A percentile compares a stretch with the other conserved stretches of the same genome.
These are phyloP conservation scores for Bipolaris oryzae DNA, from an alignment of 2,329 filamentous ascomycete species.

Conservation along the genomic window DNA sequence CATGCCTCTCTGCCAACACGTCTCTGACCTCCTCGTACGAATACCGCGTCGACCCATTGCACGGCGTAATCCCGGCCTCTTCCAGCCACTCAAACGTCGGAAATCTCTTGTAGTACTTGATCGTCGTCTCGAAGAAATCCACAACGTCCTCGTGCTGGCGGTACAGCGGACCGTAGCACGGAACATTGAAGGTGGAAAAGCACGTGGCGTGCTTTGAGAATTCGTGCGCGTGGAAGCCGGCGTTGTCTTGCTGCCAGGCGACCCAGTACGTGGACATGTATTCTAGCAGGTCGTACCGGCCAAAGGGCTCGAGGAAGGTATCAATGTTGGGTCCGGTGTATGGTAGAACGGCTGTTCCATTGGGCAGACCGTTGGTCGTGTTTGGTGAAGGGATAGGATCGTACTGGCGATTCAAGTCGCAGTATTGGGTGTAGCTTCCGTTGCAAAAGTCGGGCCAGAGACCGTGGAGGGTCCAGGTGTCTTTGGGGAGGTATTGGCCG, in stretches of 20 bases:
- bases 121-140: conserved; percentile 67
- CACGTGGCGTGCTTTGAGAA: conserved; percentile 73
- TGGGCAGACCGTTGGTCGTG: conserved; percentile 68
- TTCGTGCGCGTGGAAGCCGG: conserved; percentile 69
- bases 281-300: conserved; percentile 63
- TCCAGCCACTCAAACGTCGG: conserved; percentile 68
- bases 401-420: conserved; percentile 68
- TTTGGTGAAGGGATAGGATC: conserved; percentile 67
- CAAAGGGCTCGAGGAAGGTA: conserved; percentile 64
- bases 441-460: conserved; percentile 51
- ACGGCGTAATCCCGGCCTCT: conserved; percentile 60
- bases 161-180: conserved; percentile 68
- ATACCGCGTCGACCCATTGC: conserved; percentile 62
- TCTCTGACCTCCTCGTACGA: conserved; percentile 59
- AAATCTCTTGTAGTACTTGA: conserved; percentile 62
- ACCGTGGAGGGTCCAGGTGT: conserved; percentile 66
- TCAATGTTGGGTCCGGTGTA: conserved; percentile 63
- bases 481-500: conserved; percentile 63
- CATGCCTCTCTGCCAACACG: conserved; percentile 58
- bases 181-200: conserved; percentile 67
- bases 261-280: conserved; percentile 74
- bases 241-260: conserved; percentile 61
- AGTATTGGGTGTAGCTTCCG: conserved; percentile 70
- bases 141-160: conserved; percentile 63
- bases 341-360: too few relatives aligned